Base-by-base conservation (phyloP, 768 basidiomycete genomes). In the Candolleomyces aberdarensis region DNA sequence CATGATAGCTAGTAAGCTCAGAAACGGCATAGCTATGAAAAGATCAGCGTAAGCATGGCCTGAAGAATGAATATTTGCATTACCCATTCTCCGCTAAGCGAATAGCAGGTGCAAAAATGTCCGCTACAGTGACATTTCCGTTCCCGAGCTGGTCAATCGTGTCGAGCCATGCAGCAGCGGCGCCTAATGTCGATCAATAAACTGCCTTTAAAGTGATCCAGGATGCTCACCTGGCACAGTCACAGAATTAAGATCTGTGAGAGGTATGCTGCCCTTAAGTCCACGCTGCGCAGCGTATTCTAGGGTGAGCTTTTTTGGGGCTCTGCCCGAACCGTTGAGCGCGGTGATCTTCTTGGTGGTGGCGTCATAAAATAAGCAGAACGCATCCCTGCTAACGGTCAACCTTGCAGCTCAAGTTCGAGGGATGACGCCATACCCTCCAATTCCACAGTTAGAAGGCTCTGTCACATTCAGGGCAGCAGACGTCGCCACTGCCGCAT, bases 91-190 rank as follows among this genome's bases (percentile, higher is more conserved):
- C 92, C 7, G 96, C 97, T 57, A 98, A 76, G 44, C 88, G 79
- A 60, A 97, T 97, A 2, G 96, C 97, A 58, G 97, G 97, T 26
- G 76, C 89, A 26, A 98, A 80, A 32, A 95, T 80, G 15, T 98
- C 92, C 3, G 82, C 83, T 50, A 80, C 65, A 46, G 77, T 74
- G 14, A 85, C 69, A 14, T 83, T 86, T 10, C 92, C 89, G 63
- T 86, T 92, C 17, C 96, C 96, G 57, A 97, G 86, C 43, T 78
- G 76, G 62, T 91, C 84, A 39, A 98, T 80, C 0, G 94, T 91
- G 72, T 98, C 97, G 17, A 92, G 79, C 96, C 96, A 98, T 15
- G 94, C 94, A 39, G 94, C 92, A 3, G 96, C 92, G n/a, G 92
- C 90, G 55, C 96, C 95, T 84, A 69, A 29, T 22, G 3, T 63